Conservation (phyloP, 129 eudicot genomes). For the Lactuca saligna region DNA sequence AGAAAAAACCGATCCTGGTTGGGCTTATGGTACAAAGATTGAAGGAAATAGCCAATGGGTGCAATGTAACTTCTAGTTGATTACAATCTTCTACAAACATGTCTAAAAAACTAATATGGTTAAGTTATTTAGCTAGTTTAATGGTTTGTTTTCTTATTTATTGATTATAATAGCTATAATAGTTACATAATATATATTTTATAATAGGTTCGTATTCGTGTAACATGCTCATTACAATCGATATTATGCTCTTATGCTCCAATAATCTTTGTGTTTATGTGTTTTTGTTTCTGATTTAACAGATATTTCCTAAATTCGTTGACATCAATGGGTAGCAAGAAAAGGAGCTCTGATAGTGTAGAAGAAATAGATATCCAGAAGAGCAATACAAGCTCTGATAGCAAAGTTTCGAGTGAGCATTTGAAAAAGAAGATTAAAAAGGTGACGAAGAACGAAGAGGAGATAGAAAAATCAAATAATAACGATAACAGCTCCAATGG, state of each 20-base stretch:
- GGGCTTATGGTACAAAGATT: too few relatives aligned
- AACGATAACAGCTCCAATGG: conserved; percentile 15
- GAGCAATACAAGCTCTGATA: conserved; percentile 17
- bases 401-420: conserved; percentile 21
- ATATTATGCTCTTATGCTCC: conserved; percentile 4
- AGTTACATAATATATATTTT: too few relatives aligned
- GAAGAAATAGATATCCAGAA: conserved; percentile 27
- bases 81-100: too few relatives aligned
- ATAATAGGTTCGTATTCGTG: conserved; percentile 1
- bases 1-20: too few relatives aligned
- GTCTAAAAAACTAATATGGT: too few relatives aligned
- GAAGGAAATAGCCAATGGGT: too few relatives aligned
- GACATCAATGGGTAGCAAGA: conserved; percentile 43
- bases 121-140: too few relatives aligned
- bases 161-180: too few relatives aligned
- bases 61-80: too few relatives aligned
- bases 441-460: conserved; percentile 44
- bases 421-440: conserved; percentile 45
- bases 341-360: conserved; percentile 36
- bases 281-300: conserved; percentile 6
- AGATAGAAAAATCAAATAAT: conserved; percentile 20
- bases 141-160: too few relatives aligned
- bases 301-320: background rate
- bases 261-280: background rate
- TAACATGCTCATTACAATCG: conserved; percentile 1